Evolutionary conservation across 208 protist genomes (phyloP), one percentile per base, ranked within the genome.

Genomic region (Crithidia bombi): DNA sequence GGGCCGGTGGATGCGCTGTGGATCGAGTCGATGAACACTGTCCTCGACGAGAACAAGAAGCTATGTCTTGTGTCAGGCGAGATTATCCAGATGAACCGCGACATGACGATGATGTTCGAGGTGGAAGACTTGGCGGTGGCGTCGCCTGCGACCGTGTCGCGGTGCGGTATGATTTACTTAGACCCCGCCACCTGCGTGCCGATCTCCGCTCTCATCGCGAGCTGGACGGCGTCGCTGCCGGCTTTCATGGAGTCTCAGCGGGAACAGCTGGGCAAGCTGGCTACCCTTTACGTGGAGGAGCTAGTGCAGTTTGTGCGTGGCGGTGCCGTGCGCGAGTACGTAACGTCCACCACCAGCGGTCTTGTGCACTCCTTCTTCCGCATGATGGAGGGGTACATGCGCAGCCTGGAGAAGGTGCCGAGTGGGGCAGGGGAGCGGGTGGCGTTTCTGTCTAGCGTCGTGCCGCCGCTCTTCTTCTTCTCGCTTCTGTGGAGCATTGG

Each of bases 161-260:
- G 98, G 32, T 99, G 98, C 70, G 98, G 98, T 76, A 99, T 99
- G 98, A 97, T 99, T 57, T 99, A 98, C 86, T 88, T 99, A 74
- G 97, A 99, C 61, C 97, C 98, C 35, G 74, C 75, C 33, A 96
- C 86, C 68, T 98, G 91, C 68, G 86, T 89, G 35, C 97, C 83
- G 36, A 86, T 82, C 62, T 78, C 44, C 6, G 84, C 85, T 17
- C 81, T 82, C 49, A 85, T 94, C 41, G 58, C 79, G 49, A 92
- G 87, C n/a, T 99, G 98, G 98, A 39, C 87, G 11, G 70, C 73
- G 5, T 75, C 75, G 28, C 68, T 97, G 38, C 93, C 91, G 1
- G n/a, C 61, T 17, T 84, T 97, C 58, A 85, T 98, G 75, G 64
- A 79, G n/a, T 66, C 83, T 10, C 85, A 96, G 55, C 44, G 79